Conservation (phyloP, 1,284 basidiomycete species). For the Psilocybe mexicana region DNA sequence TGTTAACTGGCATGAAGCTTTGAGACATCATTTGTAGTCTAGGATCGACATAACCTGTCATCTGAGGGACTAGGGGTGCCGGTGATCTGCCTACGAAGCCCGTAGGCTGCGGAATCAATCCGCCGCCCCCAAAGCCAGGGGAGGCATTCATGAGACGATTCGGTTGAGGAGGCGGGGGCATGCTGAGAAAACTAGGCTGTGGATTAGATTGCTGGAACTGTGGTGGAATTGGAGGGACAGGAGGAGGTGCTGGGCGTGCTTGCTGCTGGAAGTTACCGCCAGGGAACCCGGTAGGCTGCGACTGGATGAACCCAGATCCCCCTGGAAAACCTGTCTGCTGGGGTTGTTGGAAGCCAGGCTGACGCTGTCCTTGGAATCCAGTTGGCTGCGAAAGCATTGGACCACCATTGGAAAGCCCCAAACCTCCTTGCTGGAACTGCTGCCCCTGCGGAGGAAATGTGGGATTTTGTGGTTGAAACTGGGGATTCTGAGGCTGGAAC, state of each 20-base stretch:
- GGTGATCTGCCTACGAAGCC: constrained; percentile 52
- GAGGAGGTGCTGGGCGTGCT: constrained; percentile 50
- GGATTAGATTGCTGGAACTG: constrained; percentile 59
- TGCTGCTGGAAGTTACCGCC: constrained; percentile 51
- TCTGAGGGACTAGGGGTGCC: constrained; percentile 68
- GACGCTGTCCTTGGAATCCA: constrained; percentile 36
- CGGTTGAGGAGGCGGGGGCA: constrained; percentile 38
- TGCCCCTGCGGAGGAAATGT: constrained; percentile 38
- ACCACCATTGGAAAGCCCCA: constrained; percentile 26
- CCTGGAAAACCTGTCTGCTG: constrained; percentile 43
- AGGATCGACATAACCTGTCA: constrained; percentile 85
- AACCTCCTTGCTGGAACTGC: constrained; percentile 26
- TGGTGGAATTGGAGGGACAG: constrained; percentile 57
- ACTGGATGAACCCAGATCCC: constrained; percentile 42
- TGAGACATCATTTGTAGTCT: constrained; percentile 82
- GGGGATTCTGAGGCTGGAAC: constrained; percentile 38
- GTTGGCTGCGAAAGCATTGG: constrained; percentile 44
- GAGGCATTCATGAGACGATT: constrained; percentile 53
- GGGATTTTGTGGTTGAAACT: constrained; percentile 43
- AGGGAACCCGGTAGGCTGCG: constrained; percentile 54
- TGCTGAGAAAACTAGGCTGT: constrained; percentile 39
- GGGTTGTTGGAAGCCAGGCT: constrained; percentile 30
- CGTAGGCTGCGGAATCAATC: constrained; percentile 55
- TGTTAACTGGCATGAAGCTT: constrained; percentile 82
- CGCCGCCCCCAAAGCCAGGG: constrained; percentile 42